These are phyloP conservation scores for Cryptosporidium viatorum DNA, from an alignment of 169 alveolate species.

Conservation along the genomic window DNA sequence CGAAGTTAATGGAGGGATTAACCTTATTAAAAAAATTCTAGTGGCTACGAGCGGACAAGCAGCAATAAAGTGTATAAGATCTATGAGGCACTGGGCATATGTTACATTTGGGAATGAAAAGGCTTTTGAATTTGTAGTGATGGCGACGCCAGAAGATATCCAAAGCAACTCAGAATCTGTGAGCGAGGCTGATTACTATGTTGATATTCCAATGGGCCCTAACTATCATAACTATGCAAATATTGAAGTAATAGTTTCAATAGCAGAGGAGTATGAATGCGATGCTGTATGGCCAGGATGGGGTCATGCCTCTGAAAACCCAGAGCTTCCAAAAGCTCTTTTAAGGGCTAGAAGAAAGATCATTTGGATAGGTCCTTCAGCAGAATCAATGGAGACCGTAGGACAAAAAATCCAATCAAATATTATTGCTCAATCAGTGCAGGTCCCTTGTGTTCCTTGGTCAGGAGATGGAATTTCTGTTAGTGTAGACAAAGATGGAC, in stretches of 20 bases:
- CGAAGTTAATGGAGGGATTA: slow-evolving; percentile 34
- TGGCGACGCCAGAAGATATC: slow-evolving; percentile 86
- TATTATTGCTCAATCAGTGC: slow-evolving; percentile 92
- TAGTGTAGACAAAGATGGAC: slow-evolving; percentile 63
- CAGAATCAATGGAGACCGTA: slow-evolving; percentile 88
- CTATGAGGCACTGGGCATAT: slow-evolving; percentile 81
- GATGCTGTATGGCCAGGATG: slow-evolving; percentile 97
- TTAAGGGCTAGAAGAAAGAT: slow-evolving; percentile 84
- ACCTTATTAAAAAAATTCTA: slow-evolving; percentile 76
- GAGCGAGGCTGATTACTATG: slow-evolving; percentile 81
- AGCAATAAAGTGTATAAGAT: slow-evolving; percentile 80
- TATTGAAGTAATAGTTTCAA: slow-evolving; percentile 79
- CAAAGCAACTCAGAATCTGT: slow-evolving; percentile 83
- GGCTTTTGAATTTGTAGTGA: slow-evolving; percentile 82
- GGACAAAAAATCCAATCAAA: slow-evolving; percentile 94
- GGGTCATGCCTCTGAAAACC: slow-evolving; percentile 95
- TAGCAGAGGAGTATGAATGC: slow-evolving; percentile 83
- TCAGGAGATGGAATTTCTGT: slow-evolving; percentile 85
- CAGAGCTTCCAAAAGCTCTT: slow-evolving; percentile 85
- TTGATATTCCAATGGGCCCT: slow-evolving; percentile 85
- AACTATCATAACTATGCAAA: slow-evolving; percentile 84
- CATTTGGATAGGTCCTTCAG: slow-evolving; percentile 91
- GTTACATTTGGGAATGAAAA: slow-evolving; percentile 79
- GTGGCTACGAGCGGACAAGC: slow-evolving; percentile 82
- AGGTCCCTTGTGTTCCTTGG: slow-evolving; percentile 93